Conservation (phyloP, 441 rosid species). For the Gossypium schwendimanii region DNA sequence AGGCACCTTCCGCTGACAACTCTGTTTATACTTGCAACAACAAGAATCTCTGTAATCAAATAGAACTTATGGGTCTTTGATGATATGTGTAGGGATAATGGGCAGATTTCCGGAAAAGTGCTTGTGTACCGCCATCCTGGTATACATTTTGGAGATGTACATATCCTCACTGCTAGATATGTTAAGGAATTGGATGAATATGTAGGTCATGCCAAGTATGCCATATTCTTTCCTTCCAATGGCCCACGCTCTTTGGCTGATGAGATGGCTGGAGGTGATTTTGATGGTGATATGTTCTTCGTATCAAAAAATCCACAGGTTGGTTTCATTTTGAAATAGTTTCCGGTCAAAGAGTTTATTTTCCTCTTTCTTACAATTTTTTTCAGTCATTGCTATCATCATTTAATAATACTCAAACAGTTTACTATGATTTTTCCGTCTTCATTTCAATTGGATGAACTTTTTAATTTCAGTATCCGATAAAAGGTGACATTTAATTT, state of each 20-base stretch:
- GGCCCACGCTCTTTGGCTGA: conserved; percentile 77
- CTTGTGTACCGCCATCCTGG: conserved; percentile 79
- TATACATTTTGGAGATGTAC: conserved; percentile 74
- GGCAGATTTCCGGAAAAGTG: conserved; percentile 68
- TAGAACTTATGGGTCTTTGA: neutral
- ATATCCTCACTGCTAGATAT: conserved; percentile 54
- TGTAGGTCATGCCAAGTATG: conserved; percentile 65
- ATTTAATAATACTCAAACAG: neutral
- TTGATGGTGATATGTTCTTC: conserved; percentile 71
- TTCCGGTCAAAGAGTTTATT: neutral
- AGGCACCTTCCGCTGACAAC: too few relatives aligned
- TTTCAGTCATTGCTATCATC: neutral
- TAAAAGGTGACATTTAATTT: neutral
- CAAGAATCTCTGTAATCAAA: neutral
- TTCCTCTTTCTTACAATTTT: neutral
- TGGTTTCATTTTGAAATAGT: conserved; percentile 5
- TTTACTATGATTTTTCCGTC: too few relatives aligned
- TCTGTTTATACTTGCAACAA: neutral
- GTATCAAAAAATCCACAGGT: conserved; percentile 69
- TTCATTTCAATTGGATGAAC: neutral
- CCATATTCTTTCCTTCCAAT: conserved; percentile 55
- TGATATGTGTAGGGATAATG: conserved; percentile 41
- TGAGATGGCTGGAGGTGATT: conserved; percentile 73
- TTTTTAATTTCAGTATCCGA: neutral
- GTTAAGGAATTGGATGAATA: conserved; percentile 39